Conservation (phyloP, 371 early-diverging fungal species). For the Mortierella sp. region DNA sequence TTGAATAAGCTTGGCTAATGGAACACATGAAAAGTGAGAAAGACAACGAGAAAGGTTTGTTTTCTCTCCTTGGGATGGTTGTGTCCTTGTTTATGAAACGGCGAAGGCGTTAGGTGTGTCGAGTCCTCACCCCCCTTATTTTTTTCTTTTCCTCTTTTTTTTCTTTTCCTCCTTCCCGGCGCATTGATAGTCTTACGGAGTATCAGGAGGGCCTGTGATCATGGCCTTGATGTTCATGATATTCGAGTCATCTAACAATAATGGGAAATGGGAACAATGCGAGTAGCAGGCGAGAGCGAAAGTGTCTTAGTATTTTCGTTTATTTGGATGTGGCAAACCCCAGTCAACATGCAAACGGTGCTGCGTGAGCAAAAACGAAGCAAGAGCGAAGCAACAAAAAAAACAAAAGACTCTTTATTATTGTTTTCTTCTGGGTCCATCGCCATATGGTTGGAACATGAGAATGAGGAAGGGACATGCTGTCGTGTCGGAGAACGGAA, state of each 20-base stretch:
- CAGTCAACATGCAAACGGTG: not conserved
- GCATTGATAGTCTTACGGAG: slow-evolving; percentile 60
- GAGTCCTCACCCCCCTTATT: slow-evolving; percentile 14
- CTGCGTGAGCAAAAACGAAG: not conserved
- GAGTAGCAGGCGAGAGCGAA: not conserved
- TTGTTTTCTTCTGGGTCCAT: not conserved
- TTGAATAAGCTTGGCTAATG: not conserved
- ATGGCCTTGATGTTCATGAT: slow-evolving; percentile 69
- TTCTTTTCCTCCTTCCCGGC: not conserved
- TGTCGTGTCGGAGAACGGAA: not conserved
- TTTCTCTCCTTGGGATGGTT: not conserved
- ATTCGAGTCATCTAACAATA: slow-evolving; percentile 59
- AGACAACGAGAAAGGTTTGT: not conserved
- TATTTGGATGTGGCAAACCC: not conserved
- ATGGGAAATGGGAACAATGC: not conserved
- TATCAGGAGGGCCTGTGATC: slow-evolving; percentile 66
- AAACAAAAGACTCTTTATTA: not conserved
- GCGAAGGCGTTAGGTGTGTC: slow-evolving; percentile 4
- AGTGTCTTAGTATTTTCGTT: not conserved
- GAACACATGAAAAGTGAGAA: not conserved
- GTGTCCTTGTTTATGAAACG: slow-evolving; percentile 1
- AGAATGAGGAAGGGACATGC: not conserved
- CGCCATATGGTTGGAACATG: not conserved
- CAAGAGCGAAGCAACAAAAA: not conserved
- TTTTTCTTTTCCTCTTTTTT: not conserved